Base-by-base conservation (phyloP, 306 rosid genomes). In the Luffa acutangula region DNA sequence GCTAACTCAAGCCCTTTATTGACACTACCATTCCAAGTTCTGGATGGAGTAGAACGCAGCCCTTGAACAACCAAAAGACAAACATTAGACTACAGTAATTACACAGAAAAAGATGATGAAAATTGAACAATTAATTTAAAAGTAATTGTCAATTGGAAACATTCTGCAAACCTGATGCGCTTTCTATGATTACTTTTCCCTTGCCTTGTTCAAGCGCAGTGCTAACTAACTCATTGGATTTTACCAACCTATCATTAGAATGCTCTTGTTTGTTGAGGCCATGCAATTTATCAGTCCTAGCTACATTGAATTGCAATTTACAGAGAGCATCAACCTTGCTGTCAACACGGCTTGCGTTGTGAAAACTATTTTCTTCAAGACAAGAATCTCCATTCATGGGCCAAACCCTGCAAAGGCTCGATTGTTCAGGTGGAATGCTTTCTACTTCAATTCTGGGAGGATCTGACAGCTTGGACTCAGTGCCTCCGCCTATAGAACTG, bases 151-250 rank as follows among this genome's bases (percentile, higher is more conserved):
- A 78, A 34, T 62, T 62, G 48, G 75, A 79, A 79, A 34, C 63
- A 51, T 18, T 63, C 59, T 42, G 42, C 86, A 81, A 18, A 95
- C 99, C 99, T 93, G 97, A 84, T 41, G 83, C 25, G 66, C 63
- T 81, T 83, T 91, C 97, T 82, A 84, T 2, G 87, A 65, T 84
- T 73, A 84, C 82, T 83, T 86, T 87, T 79, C 84, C 87, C 80
- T 81, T 80, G 78, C 83, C 85, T 85, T 80, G 84, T 76, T 88
- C 97, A 45, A 88, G 90, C 62, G 84, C 88, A 76, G 75, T 69
- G 70, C 85, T 81, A 81, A 80, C 49, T 64, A 85, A 77, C 54
- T 81, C 73, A 75, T 71, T 85, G 73, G 67, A 84, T 78, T 87
- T 88, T 41, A 78, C 83, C 76, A 84, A 84, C 84, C 79, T 92